Conservation (phyloP, 1,284 basidiomycete genomes). For the Ustilago shanxiensis region DNA sequence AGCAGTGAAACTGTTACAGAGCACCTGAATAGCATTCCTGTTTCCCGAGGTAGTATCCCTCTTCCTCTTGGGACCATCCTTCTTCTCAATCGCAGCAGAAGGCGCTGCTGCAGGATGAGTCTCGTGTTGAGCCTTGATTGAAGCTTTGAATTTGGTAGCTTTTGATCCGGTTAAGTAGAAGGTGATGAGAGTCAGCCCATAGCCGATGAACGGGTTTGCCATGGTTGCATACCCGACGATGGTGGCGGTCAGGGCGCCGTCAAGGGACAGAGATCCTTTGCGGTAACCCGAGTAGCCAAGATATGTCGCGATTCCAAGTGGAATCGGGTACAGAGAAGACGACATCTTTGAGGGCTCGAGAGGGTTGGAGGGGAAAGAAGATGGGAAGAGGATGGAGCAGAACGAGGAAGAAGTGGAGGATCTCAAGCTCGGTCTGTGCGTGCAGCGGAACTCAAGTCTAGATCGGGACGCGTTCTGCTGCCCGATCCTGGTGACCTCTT, state of each 20-base stretch:
- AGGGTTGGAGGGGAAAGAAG: no score
- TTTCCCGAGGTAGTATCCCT: conserved; percentile 48
- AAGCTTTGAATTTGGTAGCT: conserved; percentile 80
- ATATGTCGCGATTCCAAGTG: conserved; percentile 31
- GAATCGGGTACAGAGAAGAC: conserved; percentile 27
- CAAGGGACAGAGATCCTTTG: conserved; percentile 57
- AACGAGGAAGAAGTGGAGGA: background rate
- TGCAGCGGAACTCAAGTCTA: background rate
- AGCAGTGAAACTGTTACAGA: conserved; percentile 53
- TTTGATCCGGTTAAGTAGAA: conserved; percentile 79
- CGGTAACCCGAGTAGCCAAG: conserved; percentile 49
- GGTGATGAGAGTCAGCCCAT: conserved; percentile 56
- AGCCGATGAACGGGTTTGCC: conserved; percentile 59
- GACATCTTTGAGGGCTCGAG: no score
- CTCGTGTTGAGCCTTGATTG: conserved; percentile 80
- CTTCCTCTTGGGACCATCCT: background rate
- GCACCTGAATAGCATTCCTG: conserved; percentile 55
- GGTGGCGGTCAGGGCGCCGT: conserved; percentile 55
- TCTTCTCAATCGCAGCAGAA: background rate
- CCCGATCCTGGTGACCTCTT: background rate
- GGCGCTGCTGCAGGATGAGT: conserved; percentile 7
- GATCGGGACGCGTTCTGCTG: background rate
- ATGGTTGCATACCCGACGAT: conserved; percentile 58
- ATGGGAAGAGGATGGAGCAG: background rate
- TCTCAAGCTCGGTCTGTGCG: conserved; percentile 2